A percentile compares a stretch with the other conserved stretches of the same genome.
Conservation (phyloP, 108 stramenopile species). For the Parietichytrium sp. region DNA sequence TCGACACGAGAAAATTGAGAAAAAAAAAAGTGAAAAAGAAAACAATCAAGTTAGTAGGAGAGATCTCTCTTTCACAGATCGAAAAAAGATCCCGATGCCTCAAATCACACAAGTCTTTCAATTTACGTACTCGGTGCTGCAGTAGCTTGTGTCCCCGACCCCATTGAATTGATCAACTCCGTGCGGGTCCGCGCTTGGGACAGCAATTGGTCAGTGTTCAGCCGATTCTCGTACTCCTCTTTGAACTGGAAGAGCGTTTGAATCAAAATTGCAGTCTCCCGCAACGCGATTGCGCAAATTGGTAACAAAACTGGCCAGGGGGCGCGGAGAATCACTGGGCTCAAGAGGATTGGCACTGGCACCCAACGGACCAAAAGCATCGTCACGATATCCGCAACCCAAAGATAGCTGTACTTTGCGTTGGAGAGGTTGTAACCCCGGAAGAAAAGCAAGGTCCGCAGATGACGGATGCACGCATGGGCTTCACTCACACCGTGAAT, state of each 20-base stretch:
- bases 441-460: neutral
- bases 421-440: neutral
- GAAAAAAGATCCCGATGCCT: neutral
- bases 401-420: neutral
- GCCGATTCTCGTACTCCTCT: conserved; percentile 32
- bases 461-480: neutral
- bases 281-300: conserved; percentile 9
- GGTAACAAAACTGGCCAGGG: conserved; percentile 19
- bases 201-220: neutral
- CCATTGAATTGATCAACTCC: conserved; percentile 8
- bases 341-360: neutral
- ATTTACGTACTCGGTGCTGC: neutral
- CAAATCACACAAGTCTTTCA: neutral
- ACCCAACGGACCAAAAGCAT: conserved; percentile 12
- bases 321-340: neutral
- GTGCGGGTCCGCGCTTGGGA: neutral
- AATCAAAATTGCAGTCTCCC: neutral
- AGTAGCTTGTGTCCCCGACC: neutral
- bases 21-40: neutral
- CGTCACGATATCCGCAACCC: neutral
- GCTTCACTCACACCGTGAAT: conserved; percentile 7
- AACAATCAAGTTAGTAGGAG: neutral
- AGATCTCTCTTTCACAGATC: neutral
- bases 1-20: neutral
- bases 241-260: neutral